A percentile compares a stretch with the other conserved stretches of the same genome.
Evolutionary conservation across 2,329 filamentous ascomycete genomes (phyloP).

Genomic region (Anisogramma anomala): DNA sequence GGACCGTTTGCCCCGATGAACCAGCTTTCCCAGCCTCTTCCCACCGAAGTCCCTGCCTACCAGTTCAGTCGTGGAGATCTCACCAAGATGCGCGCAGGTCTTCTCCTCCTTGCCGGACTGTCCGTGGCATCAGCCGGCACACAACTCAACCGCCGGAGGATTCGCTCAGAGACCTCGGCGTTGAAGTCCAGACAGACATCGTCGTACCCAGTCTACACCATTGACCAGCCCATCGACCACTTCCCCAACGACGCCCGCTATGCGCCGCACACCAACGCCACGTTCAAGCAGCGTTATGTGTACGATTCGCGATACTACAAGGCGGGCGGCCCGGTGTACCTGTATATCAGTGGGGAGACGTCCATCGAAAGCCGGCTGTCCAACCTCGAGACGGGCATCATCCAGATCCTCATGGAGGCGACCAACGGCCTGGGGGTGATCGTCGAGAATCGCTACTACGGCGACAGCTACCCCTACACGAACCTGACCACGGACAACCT

Average conservation of each 20-base stretch:
- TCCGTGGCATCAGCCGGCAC: conserved; percentile 10
- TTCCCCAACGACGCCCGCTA: conserved; percentile 31
- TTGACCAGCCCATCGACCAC: conserved; percentile 32
- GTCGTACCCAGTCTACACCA: conserved; percentile 20
- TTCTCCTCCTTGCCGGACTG: background rate
- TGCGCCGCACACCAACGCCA: conserved; percentile 31
- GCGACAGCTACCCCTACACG: conserved; percentile 35
- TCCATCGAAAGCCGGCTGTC: conserved; percentile 20
- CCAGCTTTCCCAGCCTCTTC: too few relatives aligned
- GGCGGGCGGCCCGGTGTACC: conserved; percentile 34
- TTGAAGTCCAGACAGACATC: conserved; percentile 1
- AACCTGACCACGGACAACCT: conserved; percentile 37
- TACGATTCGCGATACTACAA: conserved; percentile 42
- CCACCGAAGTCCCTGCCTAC: too few relatives aligned
- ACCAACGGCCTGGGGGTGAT: conserved; percentile 43
- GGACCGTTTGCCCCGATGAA: too few relatives aligned
- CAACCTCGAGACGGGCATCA: conserved; percentile 26
- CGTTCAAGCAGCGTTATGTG: conserved; percentile 44
- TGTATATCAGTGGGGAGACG: conserved; percentile 25
- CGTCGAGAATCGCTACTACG: conserved; percentile 40
- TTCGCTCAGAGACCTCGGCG: background rate
- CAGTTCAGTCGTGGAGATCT: too few relatives aligned
- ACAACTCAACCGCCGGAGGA: background rate
- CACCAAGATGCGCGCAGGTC: conserved; percentile 4
- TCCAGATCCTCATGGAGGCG: conserved; percentile 42